phyloP scores from a whole-genome alignment of 2,329 filamentous ascomycete species.

The Calonectria leucothoes region DNA sequence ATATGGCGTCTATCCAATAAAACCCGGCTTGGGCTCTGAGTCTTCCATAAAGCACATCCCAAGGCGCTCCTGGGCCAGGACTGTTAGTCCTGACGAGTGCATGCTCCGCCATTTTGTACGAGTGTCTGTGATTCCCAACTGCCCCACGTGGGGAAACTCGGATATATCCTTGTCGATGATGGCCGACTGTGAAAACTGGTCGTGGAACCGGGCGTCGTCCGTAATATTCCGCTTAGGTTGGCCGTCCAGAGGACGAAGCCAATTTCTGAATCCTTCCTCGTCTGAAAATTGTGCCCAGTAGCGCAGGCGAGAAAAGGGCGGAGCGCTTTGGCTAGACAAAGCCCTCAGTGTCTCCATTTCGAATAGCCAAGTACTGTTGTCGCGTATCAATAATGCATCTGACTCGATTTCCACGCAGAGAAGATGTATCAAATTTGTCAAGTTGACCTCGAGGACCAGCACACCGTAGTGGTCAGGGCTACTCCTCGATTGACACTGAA shows the following conservation, averaged over 20 bases:
- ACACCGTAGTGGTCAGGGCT: accelerated
- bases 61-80: background rate
- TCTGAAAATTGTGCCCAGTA: background rate
- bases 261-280: background rate
- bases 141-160: background rate
- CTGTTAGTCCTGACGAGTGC: background rate
- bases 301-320: background rate
- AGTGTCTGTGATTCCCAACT: background rate
- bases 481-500: background rate
- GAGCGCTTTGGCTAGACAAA: background rate
- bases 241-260: background rate
- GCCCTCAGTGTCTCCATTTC: background rate
- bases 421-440: background rate
- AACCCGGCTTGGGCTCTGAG: background rate
- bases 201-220: background rate
- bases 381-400: too few species aligned
- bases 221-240: background rate
- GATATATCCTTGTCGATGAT: background rate
- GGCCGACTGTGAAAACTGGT: background rate
- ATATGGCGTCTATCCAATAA: background rate
- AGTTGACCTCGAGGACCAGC: background rate
- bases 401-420: background rate
- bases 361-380: background rate
- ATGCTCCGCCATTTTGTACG: background rate
- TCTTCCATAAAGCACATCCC: background rate